These are phyloP conservation scores for Globisporangium middletonii DNA, from an alignment of 352 stramenopile species.

Conservation along the genomic window DNA sequence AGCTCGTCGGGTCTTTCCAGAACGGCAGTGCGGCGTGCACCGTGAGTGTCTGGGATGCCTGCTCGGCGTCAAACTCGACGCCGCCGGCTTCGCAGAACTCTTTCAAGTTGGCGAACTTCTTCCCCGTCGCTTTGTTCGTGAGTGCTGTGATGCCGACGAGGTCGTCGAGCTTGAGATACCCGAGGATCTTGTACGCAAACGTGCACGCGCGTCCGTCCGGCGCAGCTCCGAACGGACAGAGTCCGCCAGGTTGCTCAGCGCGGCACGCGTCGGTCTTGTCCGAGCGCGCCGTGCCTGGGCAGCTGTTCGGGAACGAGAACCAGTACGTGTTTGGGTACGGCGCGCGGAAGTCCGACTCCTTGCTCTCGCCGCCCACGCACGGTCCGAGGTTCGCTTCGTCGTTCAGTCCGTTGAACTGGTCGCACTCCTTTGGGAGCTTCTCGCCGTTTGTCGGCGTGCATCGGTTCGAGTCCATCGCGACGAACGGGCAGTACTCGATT, in stretches of 20 bases:
- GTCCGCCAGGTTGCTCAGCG: constrained; percentile 17
- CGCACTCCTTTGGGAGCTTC: constrained; percentile 17
- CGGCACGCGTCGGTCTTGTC: constrained; percentile 13
- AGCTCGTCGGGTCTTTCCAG: constrained; percentile 47
- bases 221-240: constrained; percentile 34
- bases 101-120: constrained; percentile 26
- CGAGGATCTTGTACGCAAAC: too few relatives aligned
- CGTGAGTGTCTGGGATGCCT: constrained; percentile 23
- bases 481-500: constrained; percentile 12
- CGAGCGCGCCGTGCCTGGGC: background rate
- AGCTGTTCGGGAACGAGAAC: constrained; percentile 37
- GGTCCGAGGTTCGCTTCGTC: constrained; percentile 18
- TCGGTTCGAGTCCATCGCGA: constrained; percentile 7
- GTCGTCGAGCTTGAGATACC: constrained; percentile 30
- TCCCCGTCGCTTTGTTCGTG: constrained; percentile 13
- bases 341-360: constrained; percentile 17
- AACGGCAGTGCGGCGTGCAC: constrained; percentile 46
- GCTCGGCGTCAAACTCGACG: constrained; percentile 41
- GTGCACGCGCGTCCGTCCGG: constrained; percentile 39
- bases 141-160: constrained; percentile 54
- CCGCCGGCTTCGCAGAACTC: constrained; percentile 43
- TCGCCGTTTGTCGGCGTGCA: constrained; percentile 16
- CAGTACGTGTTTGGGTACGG: constrained; percentile 28
- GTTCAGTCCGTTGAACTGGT: constrained; percentile 17
- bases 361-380: constrained; percentile 7